A percentile compares a stretch with the other conserved stretches of the same genome.
Evolutionary conservation across 139 green algal genomes (phyloP).

Genomic region (Edaphochlamys debaryana): DNA sequence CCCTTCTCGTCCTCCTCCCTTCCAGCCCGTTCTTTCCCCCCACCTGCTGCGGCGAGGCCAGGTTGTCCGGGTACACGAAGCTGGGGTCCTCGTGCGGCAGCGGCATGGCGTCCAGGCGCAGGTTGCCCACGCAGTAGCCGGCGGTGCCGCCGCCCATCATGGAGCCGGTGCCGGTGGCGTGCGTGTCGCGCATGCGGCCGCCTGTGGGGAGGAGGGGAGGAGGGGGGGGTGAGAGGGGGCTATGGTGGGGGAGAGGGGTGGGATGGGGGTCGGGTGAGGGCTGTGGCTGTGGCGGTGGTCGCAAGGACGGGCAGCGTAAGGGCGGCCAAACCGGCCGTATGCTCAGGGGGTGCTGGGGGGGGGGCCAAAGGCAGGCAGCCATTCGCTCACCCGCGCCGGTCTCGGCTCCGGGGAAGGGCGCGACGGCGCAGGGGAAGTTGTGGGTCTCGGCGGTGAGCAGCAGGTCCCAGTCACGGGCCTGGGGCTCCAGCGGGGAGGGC

Average conservation of each 20-base stretch:
- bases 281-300: no score
- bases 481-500: slow-evolving; percentile 72
- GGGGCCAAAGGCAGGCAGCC: no score
- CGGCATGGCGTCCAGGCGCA: slow-evolving; percentile 73
- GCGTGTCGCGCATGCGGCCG: slow-evolving; percentile 86
- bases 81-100: slow-evolving; percentile 64
- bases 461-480: slow-evolving; percentile 90
- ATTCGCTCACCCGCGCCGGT: slow-evolving; percentile 97
- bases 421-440: slow-evolving; percentile 99
- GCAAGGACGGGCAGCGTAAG: no score
- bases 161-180: slow-evolving; percentile 96
- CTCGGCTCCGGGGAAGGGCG: slow-evolving; percentile 94
- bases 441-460: slow-evolving; percentile 99
- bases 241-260: no score
- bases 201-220: no score
- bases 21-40: no score
- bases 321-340: no score
- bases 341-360: no score
- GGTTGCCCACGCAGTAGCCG: slow-evolving; percentile 97
- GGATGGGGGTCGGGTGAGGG: no score
- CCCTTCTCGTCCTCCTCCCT: no score
- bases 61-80: slow-evolving; percentile 78
- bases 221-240: no score
- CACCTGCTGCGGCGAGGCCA: slow-evolving; percentile 78
- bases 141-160: slow-evolving; percentile 95